Percentiles rank a stretch among this genome's conserved stretches.
These are phyloP conservation scores for Plectosphaerella cucumerina DNA, from an alignment of 2,329 filamentous ascomycete genomes.

Conservation along the genomic window DNA sequence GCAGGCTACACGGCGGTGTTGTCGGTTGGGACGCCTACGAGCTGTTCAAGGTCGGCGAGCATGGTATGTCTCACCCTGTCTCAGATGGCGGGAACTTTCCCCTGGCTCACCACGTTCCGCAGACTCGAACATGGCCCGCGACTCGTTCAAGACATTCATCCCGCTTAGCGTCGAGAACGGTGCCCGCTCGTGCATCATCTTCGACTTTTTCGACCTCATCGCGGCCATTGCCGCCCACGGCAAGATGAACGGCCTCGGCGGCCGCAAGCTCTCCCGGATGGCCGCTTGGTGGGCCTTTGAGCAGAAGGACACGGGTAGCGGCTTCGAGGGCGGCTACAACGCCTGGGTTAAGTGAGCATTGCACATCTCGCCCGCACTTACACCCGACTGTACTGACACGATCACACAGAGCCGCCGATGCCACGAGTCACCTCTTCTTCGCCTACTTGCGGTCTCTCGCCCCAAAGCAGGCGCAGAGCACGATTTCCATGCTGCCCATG, in stretches of 20 bases:
- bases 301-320: conserved; percentile 77
- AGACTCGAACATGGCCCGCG: conserved; percentile 89
- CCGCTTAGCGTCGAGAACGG: conserved; percentile 88
- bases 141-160: conserved; percentile 95
- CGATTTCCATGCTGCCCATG: conserved; percentile 81
- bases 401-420: conserved; percentile 78
- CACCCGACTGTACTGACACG: conserved; percentile 20
- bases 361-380: background rate
- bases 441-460: conserved; percentile 88
- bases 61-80: conserved; percentile 52
- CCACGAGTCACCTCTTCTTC: conserved; percentile 95
- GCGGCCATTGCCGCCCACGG: conserved; percentile 88
- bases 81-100: conserved; percentile 91
- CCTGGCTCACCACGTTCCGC: conserved; percentile 33
- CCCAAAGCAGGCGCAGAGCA: conserved; percentile 71
- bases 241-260: conserved; percentile 88
- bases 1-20: conserved; percentile 81
- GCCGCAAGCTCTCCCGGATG: conserved; percentile 89
- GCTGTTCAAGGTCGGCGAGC: conserved; percentile 89
- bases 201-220: conserved; percentile 93
- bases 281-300: conserved; percentile 99
- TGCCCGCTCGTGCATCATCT: conserved; percentile 81
- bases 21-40: conserved; percentile 98
- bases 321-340: conserved; percentile 92
- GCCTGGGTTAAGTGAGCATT: conserved; percentile 70